Evolutionary conservation across 164 flowering plant genomes (phyloP).

Genomic region (Sextonia rubra): DNA sequence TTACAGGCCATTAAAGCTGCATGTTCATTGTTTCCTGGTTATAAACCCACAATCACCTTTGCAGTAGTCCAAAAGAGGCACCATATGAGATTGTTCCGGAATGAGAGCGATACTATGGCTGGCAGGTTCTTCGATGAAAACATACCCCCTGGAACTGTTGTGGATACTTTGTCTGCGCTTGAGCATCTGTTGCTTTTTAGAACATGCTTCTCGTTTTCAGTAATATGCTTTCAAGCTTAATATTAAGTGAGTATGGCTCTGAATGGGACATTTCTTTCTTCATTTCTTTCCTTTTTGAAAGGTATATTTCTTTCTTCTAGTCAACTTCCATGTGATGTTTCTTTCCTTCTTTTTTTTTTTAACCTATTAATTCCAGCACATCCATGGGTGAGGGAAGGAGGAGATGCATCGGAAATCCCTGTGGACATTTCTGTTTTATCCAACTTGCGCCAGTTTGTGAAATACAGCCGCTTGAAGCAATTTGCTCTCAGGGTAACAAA

Average conservation of each 20-base stretch:
- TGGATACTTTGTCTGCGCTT: too few relatives aligned
- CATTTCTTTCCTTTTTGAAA: too few relatives aligned
- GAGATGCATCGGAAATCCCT: constrained; percentile 93
- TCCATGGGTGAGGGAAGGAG: constrained; percentile 99
- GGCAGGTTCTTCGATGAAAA: too few relatives aligned
- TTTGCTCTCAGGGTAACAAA: constrained; percentile 82
- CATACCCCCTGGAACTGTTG: too few relatives aligned
- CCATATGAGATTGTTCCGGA: too few relatives aligned
- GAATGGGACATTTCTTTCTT: neutral
- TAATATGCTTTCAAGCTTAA: neutral
- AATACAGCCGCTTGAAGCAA: constrained; percentile 90
- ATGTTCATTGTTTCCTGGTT: too few relatives aligned
- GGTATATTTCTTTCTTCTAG: neutral
- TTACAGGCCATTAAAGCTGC: too few relatives aligned
- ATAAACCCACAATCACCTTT: too few relatives aligned
- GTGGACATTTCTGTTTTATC: constrained; percentile 85
- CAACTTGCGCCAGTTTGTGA: constrained; percentile 94
- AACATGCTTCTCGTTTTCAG: neutral
- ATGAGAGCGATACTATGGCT: too few relatives aligned
- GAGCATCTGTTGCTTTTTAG: neutral
- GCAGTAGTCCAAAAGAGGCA: too few relatives aligned
- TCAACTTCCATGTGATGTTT: neutral
- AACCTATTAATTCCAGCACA: constrained; percentile 60
- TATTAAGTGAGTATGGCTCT: neutral
- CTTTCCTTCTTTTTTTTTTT: neutral